Evolutionary conservation across 495 filamentous ascomycete species (phyloP).

Genomic region (Penicillium taxi): DNA sequence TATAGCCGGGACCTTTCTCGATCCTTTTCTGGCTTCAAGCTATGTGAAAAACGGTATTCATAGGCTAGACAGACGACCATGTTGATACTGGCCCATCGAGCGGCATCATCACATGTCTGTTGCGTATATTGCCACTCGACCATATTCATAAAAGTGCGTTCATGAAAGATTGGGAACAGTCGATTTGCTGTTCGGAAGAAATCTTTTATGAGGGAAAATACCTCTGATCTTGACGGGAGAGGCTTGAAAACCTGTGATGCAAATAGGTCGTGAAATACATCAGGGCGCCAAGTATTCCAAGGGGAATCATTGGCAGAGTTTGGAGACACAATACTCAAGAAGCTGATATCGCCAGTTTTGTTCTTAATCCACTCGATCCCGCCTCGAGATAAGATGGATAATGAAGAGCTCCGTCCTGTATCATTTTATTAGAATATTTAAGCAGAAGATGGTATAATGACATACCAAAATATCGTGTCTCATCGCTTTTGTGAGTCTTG

Average conservation of each 20-base stretch:
- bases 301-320: conserved; percentile 68
- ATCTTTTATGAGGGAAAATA: conserved; percentile 71
- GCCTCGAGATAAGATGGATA: conserved; percentile 90
- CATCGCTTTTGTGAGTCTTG: conserved; percentile 69
- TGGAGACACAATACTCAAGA: conserved; percentile 74
- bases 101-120: conserved; percentile 84
- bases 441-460: not conserved
- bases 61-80: conserved; percentile 84
- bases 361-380: conserved; percentile 97
- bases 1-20: conserved; percentile 86
- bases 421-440: not conserved
- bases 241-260: conserved; percentile 67
- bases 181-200: conserved; percentile 95
- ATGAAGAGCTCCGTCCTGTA: conserved; percentile 79
- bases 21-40: conserved; percentile 75
- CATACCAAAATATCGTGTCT: conserved; percentile 86
- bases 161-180: conserved; percentile 93
- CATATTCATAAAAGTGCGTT: conserved; percentile 89
- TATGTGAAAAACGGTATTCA: conserved; percentile 80
- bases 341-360: conserved; percentile 83
- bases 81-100: conserved; percentile 96
- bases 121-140: conserved; percentile 89
- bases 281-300: conserved; percentile 85
- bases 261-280: conserved; percentile 88
- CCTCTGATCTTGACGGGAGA: conserved; percentile 71